Evolutionary conservation across 129 eudicot genomes (phyloP), one percentile per base, ranked within the genome.

Genomic region (Lactuca saligna): DNA sequence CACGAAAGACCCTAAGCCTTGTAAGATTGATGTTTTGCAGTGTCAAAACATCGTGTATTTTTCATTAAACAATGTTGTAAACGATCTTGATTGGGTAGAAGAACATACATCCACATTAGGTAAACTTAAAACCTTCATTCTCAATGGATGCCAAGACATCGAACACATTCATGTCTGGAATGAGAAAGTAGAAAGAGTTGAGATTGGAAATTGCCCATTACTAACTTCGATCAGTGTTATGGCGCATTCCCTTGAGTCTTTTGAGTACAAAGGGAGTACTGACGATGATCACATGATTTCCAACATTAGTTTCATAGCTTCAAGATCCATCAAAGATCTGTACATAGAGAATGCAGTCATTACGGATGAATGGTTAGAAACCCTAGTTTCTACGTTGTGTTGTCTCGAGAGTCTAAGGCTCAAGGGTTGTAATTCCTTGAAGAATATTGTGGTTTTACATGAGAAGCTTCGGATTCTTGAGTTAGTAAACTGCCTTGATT

Each of bases 61-160:
- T 57, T 51, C 61, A 5, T 55, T 79, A 9, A 37, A 32, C n/a
- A 34, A 73, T 34, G 62, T 73, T 17, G 41, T 32, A 8, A 67
- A 54, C 66, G 70, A 66, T 8, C 31, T 34, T 3, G 17, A 61
- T 25, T 79, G 79, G 75, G 55, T 79, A 9, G 75, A 54, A 60
- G 49, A 79, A 3, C 60, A 32, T 54, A 65, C 63, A 4, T 8
- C 3, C 41, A 33, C 31, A 13, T 79, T 73, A 37, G 2, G 25
- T 13, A 61, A 68, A n/a, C 83, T 79, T 51, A 53, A 61, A 70
- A 79, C 59, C 39, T 73, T 79, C 41, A 56, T 53, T 31, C 57
- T 79, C 44, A 8, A 32, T 17, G 46, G 61, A 17, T 79, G 79
- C 20, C 41, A 17, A 16, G 54, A 61, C 39, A 60, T 79, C 3